A percentile compares a stretch with the other conserved stretches of the same genome.
These are phyloP conservation scores for Wallemia ichthyophaga DNA, from an alignment of 1,284 basidiomycete species.

Conservation along the genomic window DNA sequence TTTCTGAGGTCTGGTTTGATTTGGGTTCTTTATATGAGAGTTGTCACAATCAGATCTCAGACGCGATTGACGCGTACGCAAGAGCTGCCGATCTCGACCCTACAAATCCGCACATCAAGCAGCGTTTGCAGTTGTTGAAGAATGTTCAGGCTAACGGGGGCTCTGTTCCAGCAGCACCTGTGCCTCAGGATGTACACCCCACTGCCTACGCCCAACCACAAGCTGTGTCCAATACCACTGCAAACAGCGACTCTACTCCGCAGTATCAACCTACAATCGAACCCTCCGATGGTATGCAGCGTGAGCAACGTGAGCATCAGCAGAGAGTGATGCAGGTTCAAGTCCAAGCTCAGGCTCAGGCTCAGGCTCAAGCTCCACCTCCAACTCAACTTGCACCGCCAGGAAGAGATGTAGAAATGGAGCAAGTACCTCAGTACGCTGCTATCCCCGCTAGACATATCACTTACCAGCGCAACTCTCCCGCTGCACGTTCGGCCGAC, in stretches of 20 bases:
- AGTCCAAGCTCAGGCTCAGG: constrained; percentile 7
- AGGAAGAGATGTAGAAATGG: constrained; percentile 11
- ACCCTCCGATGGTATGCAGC: constrained; percentile 6
- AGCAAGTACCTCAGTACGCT: background rate
- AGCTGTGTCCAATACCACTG: constrained; percentile 6
- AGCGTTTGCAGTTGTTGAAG: constrained; percentile 42
- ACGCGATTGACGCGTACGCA: constrained; percentile 92
- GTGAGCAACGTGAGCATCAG: constrained; percentile 9
- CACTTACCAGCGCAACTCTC: background rate
- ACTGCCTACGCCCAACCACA: constrained; percentile 44
- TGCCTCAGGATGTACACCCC: constrained; percentile 78
- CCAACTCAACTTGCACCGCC: constrained; percentile 4
- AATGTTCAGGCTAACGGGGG: constrained; percentile 50
- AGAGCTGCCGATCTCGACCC: constrained; percentile 72
- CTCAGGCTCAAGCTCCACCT: constrained; percentile 8
- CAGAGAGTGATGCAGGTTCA: constrained; percentile 14
- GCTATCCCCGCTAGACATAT: background rate
- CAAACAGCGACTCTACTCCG: constrained; percentile 5
- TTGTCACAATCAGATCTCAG: constrained; percentile 95
- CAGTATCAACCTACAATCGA: constrained; percentile 8
- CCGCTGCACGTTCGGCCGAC: background rate
- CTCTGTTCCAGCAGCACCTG: constrained; percentile 45
- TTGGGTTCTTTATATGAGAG: constrained; percentile 86
- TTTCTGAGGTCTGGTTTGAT: constrained; percentile 98
- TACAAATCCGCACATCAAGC: constrained; percentile 40